Base-by-base conservation (phyloP, 805 yeast species). In the Saccharomycopsis guyanensis region DNA sequence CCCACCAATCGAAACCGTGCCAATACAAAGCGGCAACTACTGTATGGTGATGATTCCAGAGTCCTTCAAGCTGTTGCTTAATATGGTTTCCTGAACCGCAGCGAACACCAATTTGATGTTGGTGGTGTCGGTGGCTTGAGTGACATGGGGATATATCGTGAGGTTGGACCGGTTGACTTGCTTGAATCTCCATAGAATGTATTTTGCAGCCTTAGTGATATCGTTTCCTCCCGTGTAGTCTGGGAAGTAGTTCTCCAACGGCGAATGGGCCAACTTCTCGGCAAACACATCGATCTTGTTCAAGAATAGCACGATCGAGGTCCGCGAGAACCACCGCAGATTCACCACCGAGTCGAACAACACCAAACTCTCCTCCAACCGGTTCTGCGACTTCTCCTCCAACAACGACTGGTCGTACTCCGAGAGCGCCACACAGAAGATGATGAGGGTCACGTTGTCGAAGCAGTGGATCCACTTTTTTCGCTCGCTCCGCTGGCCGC, bases 381-480 rank as follows among this genome's bases (percentile, higher is more conserved):
- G 70, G 60, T 85, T 86, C 55, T 78, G 84, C n/a, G 72, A 68
- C 33, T 76, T 71, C 51, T 85, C 88, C 62, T 86, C 97, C 49
- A 86, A 64, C 49, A 89, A 65, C 2, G 77, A 81, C 64, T 88
- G 96, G 61, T 89, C 96, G 59, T 89, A 89, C 60, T 89, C 97
- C 2, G 91, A 80, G 45, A 89, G 65, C 0, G 97, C 88, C 19
- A 88, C 96, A 63, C 96, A 88, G 60, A 88, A 89, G 50, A 89
- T 86, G 42, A 89, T 82, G 40, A 85, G 71, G 0, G 96, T 84
- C 29, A 89, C 96, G 56, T 88, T 87, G 62, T 88, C 96, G 57
- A 93, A 93, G 59, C 96, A 86, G 64, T 93, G 94, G 52, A 93
- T 88, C 98, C 98, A 93, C 64, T 93, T 89, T 56, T 82, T 78